A percentile compares a stretch with the other conserved stretches of the same genome.
Conservation (phyloP, 768 basidiomycete species). For the Lentinula aciculospora region DNA sequence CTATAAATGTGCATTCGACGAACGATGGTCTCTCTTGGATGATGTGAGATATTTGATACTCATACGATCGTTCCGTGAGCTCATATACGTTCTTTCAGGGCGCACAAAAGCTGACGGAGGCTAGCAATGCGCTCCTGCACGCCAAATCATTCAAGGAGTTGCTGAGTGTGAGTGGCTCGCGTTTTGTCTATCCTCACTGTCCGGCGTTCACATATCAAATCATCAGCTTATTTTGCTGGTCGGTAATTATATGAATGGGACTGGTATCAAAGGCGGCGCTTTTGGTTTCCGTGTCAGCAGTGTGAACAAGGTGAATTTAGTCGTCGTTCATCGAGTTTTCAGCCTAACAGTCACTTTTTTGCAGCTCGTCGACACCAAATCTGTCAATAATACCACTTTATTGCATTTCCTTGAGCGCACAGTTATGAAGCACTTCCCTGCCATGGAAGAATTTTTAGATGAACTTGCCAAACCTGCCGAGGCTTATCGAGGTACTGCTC, state of each 20-base stretch:
- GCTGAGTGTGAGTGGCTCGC: slow-evolving; percentile 69
- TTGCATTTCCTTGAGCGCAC: slow-evolving; percentile 93
- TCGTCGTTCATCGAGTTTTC: not conserved
- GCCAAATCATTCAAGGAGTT: slow-evolving; percentile 90
- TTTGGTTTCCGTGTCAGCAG: slow-evolving; percentile 96
- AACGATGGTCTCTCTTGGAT: slow-evolving; percentile 75
- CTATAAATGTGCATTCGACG: slow-evolving; percentile 84
- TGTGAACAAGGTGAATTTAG: slow-evolving; percentile 78
- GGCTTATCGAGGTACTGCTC: slow-evolving; percentile 75
- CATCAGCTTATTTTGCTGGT: slow-evolving; percentile 83
- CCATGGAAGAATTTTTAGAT: slow-evolving; percentile 83
- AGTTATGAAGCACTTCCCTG: slow-evolving; percentile 79
- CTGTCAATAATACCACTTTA: slow-evolving; percentile 87
- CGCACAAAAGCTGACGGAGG: slow-evolving; percentile 74
- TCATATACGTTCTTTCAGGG: slow-evolving; percentile 41
- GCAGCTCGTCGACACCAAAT: slow-evolving; percentile 96
- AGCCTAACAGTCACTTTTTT: not conserved
- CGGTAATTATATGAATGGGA: slow-evolving; percentile 98
- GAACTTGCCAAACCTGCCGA: slow-evolving; percentile 88
- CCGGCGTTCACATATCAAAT: not conserved
- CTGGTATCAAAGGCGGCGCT: slow-evolving; percentile 93
- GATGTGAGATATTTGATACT: slow-evolving; percentile 44
- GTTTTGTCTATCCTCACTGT: not conserved
- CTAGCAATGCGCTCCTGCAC: slow-evolving; percentile 70
- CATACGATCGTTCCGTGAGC: not conserved